phyloP scores from a whole-genome alignment of 2,329 filamentous ascomycete genomes.

The Talaromyces rugulosus region DNA sequence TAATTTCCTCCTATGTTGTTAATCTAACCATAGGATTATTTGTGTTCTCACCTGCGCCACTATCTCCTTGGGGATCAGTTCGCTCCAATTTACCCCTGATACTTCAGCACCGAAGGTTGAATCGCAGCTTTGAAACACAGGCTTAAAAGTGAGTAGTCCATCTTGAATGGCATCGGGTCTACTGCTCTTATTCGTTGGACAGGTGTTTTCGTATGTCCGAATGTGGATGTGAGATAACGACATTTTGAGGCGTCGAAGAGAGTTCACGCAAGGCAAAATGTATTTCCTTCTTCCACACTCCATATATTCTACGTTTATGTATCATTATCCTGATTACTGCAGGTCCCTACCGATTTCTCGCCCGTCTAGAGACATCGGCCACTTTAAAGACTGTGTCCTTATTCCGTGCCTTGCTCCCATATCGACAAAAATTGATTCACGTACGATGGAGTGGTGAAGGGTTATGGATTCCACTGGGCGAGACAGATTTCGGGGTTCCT shows the following conservation, averaged over 20 bases:
- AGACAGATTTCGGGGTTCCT: constrained; percentile 17
- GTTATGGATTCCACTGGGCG: constrained; percentile 23
- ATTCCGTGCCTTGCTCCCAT: constrained; percentile 20
- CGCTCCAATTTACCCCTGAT: constrained; percentile 13
- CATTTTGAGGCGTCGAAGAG: neutral
- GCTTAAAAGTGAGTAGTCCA: constrained; percentile 11
- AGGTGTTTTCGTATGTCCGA: constrained; percentile 12
- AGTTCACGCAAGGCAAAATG: neutral
- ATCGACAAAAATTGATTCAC: constrained; percentile 22
- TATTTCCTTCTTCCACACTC: neutral
- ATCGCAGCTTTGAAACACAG: constrained; percentile 9
- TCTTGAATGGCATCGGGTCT: constrained; percentile 1
- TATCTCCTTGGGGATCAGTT: constrained; percentile 8
- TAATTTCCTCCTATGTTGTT: neutral
- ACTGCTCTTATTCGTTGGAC: constrained; percentile 2
- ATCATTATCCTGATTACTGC: constrained; percentile 13
- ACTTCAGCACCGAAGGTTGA: constrained; percentile 16
- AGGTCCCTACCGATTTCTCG: constrained; percentile 15
- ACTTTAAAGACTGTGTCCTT: constrained; percentile 19
- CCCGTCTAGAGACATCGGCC: constrained; percentile 10
- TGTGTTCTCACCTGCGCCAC: constrained; percentile 13
- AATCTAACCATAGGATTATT: neutral
- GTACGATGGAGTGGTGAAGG: constrained; percentile 24
- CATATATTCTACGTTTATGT: neutral
- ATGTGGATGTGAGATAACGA: constrained; percentile 12